Base-by-base conservation (phyloP, 2,329 filamentous ascomycete species). In the Beauveria rudraprayagi region DNA sequence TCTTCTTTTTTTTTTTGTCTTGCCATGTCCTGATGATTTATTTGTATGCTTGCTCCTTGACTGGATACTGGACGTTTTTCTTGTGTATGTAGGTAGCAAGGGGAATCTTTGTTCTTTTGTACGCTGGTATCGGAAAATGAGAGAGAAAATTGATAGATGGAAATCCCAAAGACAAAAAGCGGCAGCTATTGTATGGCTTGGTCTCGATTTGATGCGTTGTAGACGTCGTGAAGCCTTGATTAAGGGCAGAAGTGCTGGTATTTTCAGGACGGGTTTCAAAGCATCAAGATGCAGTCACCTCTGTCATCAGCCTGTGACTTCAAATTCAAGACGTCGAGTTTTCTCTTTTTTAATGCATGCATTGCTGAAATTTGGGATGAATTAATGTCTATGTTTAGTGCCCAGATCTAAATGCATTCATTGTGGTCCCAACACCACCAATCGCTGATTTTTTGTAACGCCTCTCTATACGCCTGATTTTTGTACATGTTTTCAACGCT, bases 21-120 rank as follows among this genome's bases (percentile, higher is more conserved):
- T 48, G 43, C 30, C 50, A 63, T 57, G 62, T 28, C 48, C 28
- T 63, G 56, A 59, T 59, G 56, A 59, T 14, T 43, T 26, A 43
- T 11, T 37, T 37, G 34, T 37, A 11, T 52, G 5, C 44, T 44
- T 53, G 47, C 34, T 41, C 37, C 28, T 48, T 28, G 22, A 46
- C 47, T 65, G 40, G 24, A 55, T 44, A 28, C 16, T 41, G 34
- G 24, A 41, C 11, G 16, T 19, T 19, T 28, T 56, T 48, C 22
- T 44, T 44, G 26, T 48, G 22, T 57, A 57, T 50, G 46, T 57
- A 41, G 22, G 44, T 40, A 22, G 28, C 17, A 41, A 30, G 41
- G 14, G 16, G 14, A 16, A 8, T 10, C 19, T 56, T 5, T 37
- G 22, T 47, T 56, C 30, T n/a, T n/a, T 57, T 48, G 7, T 50